Evolutionary conservation across 495 filamentous ascomycete species (phyloP), one percentile per base, ranked within the genome.

Genomic region (Aspergillus nidulans): DNA sequence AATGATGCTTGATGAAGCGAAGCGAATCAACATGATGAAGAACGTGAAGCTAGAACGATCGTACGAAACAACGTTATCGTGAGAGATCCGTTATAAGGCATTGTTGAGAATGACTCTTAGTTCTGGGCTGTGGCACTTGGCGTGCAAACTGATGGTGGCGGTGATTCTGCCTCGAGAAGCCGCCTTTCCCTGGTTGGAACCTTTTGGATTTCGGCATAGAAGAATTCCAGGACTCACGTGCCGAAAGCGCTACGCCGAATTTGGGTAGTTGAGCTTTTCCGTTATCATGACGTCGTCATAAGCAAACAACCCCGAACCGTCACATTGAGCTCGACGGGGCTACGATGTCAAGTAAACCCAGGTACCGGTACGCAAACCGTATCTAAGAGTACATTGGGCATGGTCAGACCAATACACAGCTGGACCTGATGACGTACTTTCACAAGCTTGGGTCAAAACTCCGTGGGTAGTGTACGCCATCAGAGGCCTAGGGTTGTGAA

Each of bases 21-120:
- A 56, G 41, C 53, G 50, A 32, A 55, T 53, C 47, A 62, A 60
- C 63, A 65, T 65, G 57, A 39, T 58, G 50, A 20, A 41, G 32
- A 56, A 53, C 53, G 28, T 51, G 44, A 55, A 55, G 57, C 55
- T 53, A 34, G 48, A 50, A 41, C 10, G 46, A 13, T 2, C 16
- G 5, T 26, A 45, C 10, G 4, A 25, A 25, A 19, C 30, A 39
- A 25, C 47, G 39, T 25, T 49, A 18, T 49, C 18, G 15, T 49
- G n/a, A n/a, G n/a, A n/a, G n/a, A n/a, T n/a, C n/a, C n/a, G n/a
- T 16, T 4, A 6, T 36, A 34, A 12, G 30, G 30, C 30, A 12
- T 20, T 39, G 13, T 6, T 32, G 44, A 47, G 32, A 13, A 46
- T 52, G 47, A 55, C 23, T 28, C 28, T 20, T 26, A 1, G 24